Evolutionary conservation across 306 rosid genomes (phyloP).

Genomic region (Astragalus glycyphyllos): DNA sequence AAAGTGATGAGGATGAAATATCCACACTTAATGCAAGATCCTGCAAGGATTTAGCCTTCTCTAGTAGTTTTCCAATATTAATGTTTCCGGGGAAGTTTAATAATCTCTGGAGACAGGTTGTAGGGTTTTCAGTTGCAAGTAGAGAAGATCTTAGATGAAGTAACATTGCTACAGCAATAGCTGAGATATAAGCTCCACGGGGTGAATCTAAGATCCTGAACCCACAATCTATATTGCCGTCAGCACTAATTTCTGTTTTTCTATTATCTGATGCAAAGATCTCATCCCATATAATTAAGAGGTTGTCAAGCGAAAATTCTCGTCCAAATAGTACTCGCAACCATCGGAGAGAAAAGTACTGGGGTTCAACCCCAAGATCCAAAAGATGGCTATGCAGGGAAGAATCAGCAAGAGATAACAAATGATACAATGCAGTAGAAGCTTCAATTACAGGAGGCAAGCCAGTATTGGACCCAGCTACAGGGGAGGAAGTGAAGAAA

Average conservation of each 20-base stretch:
- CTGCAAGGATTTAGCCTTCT: conserved; percentile 89
- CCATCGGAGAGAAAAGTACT: conserved; percentile 97
- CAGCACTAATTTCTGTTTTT: conserved; percentile 50
- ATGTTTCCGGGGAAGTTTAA: conserved; percentile 77
- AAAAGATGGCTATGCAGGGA: conserved; percentile 90
- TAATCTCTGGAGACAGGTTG: conserved; percentile 88
- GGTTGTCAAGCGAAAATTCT: conserved; percentile 83
- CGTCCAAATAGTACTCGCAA: conserved; percentile 92
- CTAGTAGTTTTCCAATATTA: conserved; percentile 69
- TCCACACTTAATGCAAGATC: conserved; percentile 65
- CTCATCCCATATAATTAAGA: conserved; percentile 91
- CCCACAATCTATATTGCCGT: conserved; percentile 57
- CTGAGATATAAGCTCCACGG: conserved; percentile 86
- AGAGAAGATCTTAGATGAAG: conserved; percentile 88
- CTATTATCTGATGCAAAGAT: conserved; percentile 79
- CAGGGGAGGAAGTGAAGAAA: conserved; percentile 74
- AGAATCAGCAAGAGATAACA: conserved; percentile 80
- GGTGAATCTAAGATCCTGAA: conserved; percentile 69
- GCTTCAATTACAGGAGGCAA: conserved; percentile 92
- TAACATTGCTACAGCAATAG: conserved; percentile 91
- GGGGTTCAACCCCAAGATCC: conserved; percentile 96
- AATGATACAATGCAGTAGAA: conserved; percentile 78
- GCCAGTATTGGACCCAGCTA: conserved; percentile 68
- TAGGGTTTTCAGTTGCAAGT: conserved; percentile 93
- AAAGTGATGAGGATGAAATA: conserved; percentile 56